Conservation (phyloP, 345 rosid genomes). For the Psidium friedrichsthalianum region DNA sequence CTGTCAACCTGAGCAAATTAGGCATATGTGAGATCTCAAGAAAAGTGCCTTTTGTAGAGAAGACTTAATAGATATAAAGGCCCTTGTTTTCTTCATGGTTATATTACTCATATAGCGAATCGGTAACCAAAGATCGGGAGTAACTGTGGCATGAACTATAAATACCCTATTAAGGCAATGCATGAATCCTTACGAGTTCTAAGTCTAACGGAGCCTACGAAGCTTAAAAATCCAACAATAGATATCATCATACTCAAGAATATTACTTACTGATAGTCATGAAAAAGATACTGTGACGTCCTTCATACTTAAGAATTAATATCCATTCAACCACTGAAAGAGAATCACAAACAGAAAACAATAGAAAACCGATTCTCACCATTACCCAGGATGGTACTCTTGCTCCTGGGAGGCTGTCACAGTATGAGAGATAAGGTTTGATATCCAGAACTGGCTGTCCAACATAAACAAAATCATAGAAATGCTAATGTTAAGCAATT, state of each 20-base stretch:
- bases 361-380: conserved; percentile 20
- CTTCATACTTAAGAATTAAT: neutral
- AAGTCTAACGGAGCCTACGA: neutral
- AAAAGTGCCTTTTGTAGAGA: neutral
- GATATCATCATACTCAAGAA: neutral
- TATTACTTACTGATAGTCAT: neutral
- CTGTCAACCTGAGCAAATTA: conserved; percentile 45
- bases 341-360: neutral
- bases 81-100: neutral
- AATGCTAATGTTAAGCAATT: neutral
- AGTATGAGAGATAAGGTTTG: conserved; percentile 85
- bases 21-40: neutral
- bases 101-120: neutral
- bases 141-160: neutral
- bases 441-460: conserved; percentile 75
- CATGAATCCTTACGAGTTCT: neutral
- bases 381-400: conserved; percentile 68
- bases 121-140: neutral
- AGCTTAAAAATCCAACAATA: neutral
- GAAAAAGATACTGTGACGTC: neutral
- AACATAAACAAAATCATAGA: neutral
- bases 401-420: conserved; percentile 69
- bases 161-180: neutral
- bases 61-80: neutral
- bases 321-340: neutral